Conservation (phyloP, 257 asterid genomes). For the Marsdenia floribunda region DNA sequence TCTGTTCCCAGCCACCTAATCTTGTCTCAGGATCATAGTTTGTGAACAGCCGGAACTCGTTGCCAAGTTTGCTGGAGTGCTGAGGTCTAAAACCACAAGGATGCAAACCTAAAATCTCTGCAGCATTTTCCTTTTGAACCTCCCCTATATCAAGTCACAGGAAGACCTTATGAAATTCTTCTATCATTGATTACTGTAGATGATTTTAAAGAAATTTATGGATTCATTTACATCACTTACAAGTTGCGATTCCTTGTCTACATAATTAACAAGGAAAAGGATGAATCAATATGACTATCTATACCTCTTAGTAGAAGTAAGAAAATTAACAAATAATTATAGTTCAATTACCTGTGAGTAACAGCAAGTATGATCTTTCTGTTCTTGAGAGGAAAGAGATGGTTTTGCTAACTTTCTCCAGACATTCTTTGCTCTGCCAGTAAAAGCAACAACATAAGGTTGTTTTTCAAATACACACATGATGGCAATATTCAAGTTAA, state of each 20-base stretch:
- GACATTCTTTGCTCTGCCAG: constrained; percentile 90
- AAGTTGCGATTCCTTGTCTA: neutral
- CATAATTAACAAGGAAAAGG: neutral
- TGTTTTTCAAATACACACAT: neutral
- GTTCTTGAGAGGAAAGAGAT: constrained; percentile 55
- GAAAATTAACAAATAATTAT: neutral
- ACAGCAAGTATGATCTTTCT: constrained; percentile 51
- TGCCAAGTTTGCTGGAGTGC: constrained; percentile 95
- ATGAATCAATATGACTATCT: neutral
- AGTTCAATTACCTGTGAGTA: constrained; percentile 70
- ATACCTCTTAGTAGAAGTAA: neutral
- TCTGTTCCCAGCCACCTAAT: constrained; percentile 74
- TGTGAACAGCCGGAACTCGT: constrained; percentile 82
- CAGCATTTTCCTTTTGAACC: constrained; percentile 75
- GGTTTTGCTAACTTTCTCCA: constrained; percentile 85
- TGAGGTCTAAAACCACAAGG: constrained; percentile 85
- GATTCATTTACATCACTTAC: neutral
- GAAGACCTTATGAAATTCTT: neutral
- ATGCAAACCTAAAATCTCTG: constrained; percentile 60
- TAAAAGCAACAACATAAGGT: constrained; percentile 12
- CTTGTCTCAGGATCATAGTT: constrained; percentile 78
- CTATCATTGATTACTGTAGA: neutral
- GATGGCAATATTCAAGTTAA: neutral
- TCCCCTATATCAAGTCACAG: constrained; percentile 42
- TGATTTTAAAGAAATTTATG: neutral